These are phyloP conservation scores for Mycena sp. DNA, from an alignment of 1,284 basidiomycete species.

Conservation along the genomic window DNA sequence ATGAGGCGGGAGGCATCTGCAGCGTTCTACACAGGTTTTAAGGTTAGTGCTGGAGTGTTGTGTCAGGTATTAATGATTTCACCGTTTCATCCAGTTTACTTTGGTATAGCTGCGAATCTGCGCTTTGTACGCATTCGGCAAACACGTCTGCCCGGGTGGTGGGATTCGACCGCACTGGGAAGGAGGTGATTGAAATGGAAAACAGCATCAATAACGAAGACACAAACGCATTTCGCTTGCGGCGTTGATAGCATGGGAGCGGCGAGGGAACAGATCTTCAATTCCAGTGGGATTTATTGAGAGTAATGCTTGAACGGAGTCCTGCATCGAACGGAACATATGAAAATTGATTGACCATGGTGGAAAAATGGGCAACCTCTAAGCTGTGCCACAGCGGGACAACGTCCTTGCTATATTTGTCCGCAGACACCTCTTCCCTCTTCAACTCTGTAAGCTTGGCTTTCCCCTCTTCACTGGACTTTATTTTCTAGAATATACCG, in stretches of 20 bases:
- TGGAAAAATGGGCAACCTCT: slow-evolving; percentile 18
- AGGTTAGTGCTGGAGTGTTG: neutral
- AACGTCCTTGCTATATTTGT: slow-evolving; percentile 30
- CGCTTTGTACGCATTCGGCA: slow-evolving; percentile 19
- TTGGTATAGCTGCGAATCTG: slow-evolving; percentile 21
- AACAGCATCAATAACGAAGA: no score
- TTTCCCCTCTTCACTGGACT: slow-evolving; percentile 34
- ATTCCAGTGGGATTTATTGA: slow-evolving; percentile 27
- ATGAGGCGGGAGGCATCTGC: slow-evolving; percentile 50
- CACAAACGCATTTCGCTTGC: slow-evolving; percentile 34
- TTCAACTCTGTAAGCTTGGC: slow-evolving; percentile 28
- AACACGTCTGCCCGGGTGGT: slow-evolving; percentile 10
- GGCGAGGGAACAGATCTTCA: slow-evolving; percentile 33
- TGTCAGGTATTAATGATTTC: neutral
- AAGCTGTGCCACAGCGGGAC: slow-evolving; percentile 26
- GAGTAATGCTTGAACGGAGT: slow-evolving; percentile 21
- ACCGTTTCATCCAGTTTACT: slow-evolving; percentile 25
- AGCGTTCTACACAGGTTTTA: slow-evolving; percentile 39
- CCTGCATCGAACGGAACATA: slow-evolving; percentile 10
- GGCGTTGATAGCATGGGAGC: slow-evolving; percentile 29
- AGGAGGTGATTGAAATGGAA: neutral
- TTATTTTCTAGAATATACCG: neutral
- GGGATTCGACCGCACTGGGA: slow-evolving; percentile 21
- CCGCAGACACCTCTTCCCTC: slow-evolving; percentile 29
- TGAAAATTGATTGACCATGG: neutral